Evolutionary conservation across 208 protist species (phyloP), one percentile per base, ranked within the genome.

Genomic region (Trypanosoma mega): DNA sequence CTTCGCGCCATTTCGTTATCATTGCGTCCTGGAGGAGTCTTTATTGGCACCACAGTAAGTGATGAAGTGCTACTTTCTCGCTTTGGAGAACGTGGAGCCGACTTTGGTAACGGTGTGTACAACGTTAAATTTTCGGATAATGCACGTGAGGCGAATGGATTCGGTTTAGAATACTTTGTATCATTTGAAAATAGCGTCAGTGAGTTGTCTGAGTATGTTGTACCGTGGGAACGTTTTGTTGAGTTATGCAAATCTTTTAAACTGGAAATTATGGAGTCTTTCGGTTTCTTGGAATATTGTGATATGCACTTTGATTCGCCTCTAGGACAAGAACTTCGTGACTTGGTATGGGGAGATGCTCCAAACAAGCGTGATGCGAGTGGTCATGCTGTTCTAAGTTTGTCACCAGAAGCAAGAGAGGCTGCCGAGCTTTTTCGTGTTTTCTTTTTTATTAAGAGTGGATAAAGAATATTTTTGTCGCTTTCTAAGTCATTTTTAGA

Each of bases 41-140:
- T 93, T 63, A 55, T 90, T 26, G 87, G 82, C 26, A 93, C 87
- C 11, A 90, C 87, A 7, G 76, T 90, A 5, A 76, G 55, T 59
- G 83, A 90, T 62, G 39, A n/a, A 1, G 81, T 73, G 43, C 39
- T 93, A 20, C 36, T 82, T 43, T 23, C 39, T 36, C 67, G 67
- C 14, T 68, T 57, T 16, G 58, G 57, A 39, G 60, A 79, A 46
- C 43, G 70, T 12, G 82, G 82, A 1, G 5, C 65, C 2, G 18
- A 24, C 3, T 93, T 86, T 57, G 79, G 75, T 23, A 84, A 81
- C 41, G 44, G 39, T 20, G 52, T 79, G 8, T 90, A 90, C 63
- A 46, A 37, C 14, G 63, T 93, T 14, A 49, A 47, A 44, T 88
- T 93, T n/a, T 63, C 39, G 0, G 77, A 74, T 9, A 62, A 57